phyloP scores from a whole-genome alignment of 306 rosid genomes.

The Vigna hirtella region DNA sequence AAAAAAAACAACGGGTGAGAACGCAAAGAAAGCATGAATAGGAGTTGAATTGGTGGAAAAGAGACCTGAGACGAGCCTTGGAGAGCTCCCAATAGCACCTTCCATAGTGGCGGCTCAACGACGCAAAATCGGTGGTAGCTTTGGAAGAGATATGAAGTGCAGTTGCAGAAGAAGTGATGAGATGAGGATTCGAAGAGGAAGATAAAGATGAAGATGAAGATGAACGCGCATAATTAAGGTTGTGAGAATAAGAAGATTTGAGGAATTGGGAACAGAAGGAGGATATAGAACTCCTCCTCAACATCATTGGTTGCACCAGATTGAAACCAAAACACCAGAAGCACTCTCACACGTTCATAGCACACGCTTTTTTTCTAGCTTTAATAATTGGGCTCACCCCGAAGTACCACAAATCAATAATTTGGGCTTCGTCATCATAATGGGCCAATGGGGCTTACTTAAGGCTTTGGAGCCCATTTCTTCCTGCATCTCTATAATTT shows the following conservation, averaged over 20 bases:
- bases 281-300: constrained; percentile 34
- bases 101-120: constrained; percentile 67
- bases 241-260: constrained; percentile 24
- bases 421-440: background rate
- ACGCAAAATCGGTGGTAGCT: constrained; percentile 44
- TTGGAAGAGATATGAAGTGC: constrained; percentile 39
- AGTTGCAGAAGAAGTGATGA: background rate
- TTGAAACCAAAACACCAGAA: background rate
- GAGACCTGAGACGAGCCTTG: constrained; percentile 86
- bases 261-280: constrained; percentile 37
- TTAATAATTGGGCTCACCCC: background rate
- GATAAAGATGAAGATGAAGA: constrained; percentile 17
- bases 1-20: no score
- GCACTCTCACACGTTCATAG: no score
- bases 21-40: no score
- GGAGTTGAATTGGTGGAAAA: background rate
- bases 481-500: no score
- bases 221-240: constrained; percentile 1
- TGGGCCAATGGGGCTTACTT: background rate
- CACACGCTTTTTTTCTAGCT: background rate
- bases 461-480: no score
- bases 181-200: constrained; percentile 16
- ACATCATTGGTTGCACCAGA: background rate
- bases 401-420: no score
- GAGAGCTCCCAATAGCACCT: constrained; percentile 91